A percentile compares a stretch with the other conserved stretches of the same genome.
Evolutionary conservation across 768 basidiomycete species (phyloP).

Genomic region (Psilocybe cyanescens): DNA sequence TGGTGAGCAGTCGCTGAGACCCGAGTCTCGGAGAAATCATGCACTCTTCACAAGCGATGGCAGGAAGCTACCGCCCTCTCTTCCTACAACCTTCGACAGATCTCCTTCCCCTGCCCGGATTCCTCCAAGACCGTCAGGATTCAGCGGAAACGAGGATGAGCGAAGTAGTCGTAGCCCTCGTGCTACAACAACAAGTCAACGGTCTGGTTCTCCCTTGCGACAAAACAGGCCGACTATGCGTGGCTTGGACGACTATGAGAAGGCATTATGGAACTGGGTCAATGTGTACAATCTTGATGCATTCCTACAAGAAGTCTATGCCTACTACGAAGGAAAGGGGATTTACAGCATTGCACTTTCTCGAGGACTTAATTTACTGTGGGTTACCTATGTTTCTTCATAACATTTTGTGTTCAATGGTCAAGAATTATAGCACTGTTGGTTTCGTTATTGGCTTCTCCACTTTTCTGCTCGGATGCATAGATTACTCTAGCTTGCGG

Average conservation of each 20-base stretch:
- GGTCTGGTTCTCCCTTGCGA: constrained; percentile 33
- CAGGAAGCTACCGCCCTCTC: constrained; percentile 31
- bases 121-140: constrained; percentile 63
- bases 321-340: constrained; percentile 96
- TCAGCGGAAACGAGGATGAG: constrained; percentile 45
- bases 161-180: constrained; percentile 20
- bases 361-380: constrained; percentile 94
- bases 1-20: constrained; percentile 26
- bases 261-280: constrained; percentile 98
- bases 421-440: constrained; percentile 69
- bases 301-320: constrained; percentile 94
- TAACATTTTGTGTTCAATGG: constrained; percentile 4
- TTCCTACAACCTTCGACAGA: constrained; percentile 24
- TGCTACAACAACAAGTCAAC: constrained; percentile 25
- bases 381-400: constrained; percentile 40
- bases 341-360: constrained; percentile 94
- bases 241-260: constrained; percentile 84
- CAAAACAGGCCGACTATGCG: constrained; percentile 53
- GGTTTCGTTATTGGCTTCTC: constrained; percentile 99
- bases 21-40: constrained; percentile 39
- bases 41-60: constrained; percentile 52
- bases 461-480: constrained; percentile 92
- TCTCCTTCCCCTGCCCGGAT: constrained; percentile 43
- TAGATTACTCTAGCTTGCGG: constrained; percentile 86
- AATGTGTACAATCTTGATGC: constrained; percentile 97